Conservation (phyloP, 768 basidiomycete genomes). For the Hericium rajendrae region DNA sequence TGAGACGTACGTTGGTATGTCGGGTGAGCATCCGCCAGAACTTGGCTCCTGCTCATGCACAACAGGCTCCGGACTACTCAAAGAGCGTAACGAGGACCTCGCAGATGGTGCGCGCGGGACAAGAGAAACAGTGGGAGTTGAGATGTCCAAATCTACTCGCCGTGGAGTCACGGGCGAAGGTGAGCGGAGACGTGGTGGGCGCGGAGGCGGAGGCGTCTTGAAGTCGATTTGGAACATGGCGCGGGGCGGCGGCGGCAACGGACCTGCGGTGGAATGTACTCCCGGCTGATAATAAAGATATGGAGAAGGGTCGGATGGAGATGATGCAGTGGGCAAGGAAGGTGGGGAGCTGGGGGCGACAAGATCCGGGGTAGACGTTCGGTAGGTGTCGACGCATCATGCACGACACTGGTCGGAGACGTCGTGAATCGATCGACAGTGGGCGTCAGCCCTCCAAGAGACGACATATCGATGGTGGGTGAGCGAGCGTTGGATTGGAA, state of each 20-base stretch:
- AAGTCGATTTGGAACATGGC: conserved; percentile 36
- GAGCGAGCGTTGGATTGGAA: background rate
- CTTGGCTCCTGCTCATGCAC: background rate
- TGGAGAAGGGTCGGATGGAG: conserved; percentile 19
- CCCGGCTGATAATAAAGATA: conserved; percentile 59
- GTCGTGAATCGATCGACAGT: too few relatives aligned
- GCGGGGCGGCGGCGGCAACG: conserved; percentile 61
- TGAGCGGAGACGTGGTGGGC: conserved; percentile 54
- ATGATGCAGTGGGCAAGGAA: background rate
- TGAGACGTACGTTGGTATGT: background rate
- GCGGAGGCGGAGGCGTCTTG: conserved; percentile 43
- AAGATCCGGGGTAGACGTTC: background rate
- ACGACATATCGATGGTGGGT: conserved; percentile 11
- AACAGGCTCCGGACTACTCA: background rate
- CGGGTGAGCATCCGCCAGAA: background rate
- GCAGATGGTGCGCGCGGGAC: background rate
- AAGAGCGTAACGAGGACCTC: conserved; percentile 5
- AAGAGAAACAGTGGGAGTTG: too few relatives aligned
- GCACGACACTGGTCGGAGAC: background rate
- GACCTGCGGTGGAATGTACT: conserved; percentile 62
- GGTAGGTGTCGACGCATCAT: background rate
- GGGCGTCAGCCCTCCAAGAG: too few relatives aligned
- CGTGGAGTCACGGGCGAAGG: conserved; percentile 24
- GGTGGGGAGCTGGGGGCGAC: background rate
- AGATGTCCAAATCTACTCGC: too few relatives aligned